Conservation (phyloP, 306 rosid genomes). For the Prosopis cineraria region DNA sequence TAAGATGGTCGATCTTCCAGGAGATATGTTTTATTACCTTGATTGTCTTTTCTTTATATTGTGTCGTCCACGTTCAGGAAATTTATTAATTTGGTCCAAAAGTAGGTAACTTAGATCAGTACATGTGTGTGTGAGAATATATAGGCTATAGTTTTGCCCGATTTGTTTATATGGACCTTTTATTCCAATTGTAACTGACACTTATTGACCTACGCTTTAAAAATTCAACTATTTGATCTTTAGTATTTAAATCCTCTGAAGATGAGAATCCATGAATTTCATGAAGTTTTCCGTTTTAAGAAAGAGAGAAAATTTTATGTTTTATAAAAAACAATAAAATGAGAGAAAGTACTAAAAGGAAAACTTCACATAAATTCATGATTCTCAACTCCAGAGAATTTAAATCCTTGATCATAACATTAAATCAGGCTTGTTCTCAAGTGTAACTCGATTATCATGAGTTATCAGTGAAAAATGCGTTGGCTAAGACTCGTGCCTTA, state of each 20-base stretch:
- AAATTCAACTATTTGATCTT: not conserved
- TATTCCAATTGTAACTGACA: not conserved
- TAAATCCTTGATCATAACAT: too few relatives aligned
- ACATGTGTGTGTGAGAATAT: not conserved
- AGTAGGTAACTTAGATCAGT: not conserved
- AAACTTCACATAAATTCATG: too few relatives aligned
- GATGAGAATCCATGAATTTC: too few relatives aligned
- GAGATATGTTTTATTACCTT: not conserved
- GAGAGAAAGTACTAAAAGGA: too few relatives aligned
- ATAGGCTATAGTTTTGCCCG: not conserved
- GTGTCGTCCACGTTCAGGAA: not conserved
- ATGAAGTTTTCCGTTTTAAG: too few relatives aligned
- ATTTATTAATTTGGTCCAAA: not conserved
- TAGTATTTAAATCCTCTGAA: too few relatives aligned
- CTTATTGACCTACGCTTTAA: not conserved
- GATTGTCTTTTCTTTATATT: not conserved
- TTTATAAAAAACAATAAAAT: too few relatives aligned
- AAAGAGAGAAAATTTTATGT: too few relatives aligned
- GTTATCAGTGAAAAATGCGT: not conserved
- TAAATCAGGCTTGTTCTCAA: not conserved
- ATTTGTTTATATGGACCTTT: not conserved
- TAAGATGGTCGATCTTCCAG: not conserved
- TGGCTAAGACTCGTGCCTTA: slow-evolving; percentile 20
- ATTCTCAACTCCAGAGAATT: too few relatives aligned
- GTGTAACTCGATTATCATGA: not conserved